Base-by-base conservation (phyloP, 495 filamentous ascomycete genomes). In the Rusavskia elegans region DNA sequence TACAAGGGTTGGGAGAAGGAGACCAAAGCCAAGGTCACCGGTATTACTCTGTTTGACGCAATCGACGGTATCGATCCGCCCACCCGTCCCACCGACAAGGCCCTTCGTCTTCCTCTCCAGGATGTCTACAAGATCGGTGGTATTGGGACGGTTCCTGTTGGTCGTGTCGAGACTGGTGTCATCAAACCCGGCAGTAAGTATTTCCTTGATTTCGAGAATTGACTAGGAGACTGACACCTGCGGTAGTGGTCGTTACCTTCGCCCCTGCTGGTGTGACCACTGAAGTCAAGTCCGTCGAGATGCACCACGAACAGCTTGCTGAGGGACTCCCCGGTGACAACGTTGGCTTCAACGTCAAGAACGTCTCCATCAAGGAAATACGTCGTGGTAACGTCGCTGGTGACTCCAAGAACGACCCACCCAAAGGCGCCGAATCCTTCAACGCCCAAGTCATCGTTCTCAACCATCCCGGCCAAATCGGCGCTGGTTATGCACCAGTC, bases 1-100 rank as follows among this genome's bases (percentile, higher is more conserved):
- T 98, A 98, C 87, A 98, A 96, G 85, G 89, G 93, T 64, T 98
- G 92, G 92, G 85, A 95, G 79, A 95, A 94, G 84, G 93, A 97
- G 82, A 82, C 76, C 81, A 98, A 97, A 85, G 75, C 71, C 59
- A 90, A 94, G 83, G 59, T 70, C 68, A 78, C 77, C 59, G 92
- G 92, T 73, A 95, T 96, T 85, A 98, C 92, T 66, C 90, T 98
- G 53, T 85, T 98, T 56, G 92, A 98, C 75, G 92, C 92, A 72
- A 97, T 98, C 67, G 92, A 98, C 69, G 74, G 84, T 71, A 96
- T 98, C 61, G 92, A 97, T 74, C 77, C 80, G 55, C 92, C 93
- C 54, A 74, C 80, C 70, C 92, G 92, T 78, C 74, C 74, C 58
- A 85, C 89, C 71, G 86, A 89, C 75, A 89, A 89, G 87, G 88